Conservation (phyloP, 1,139 yeast species). For the Candida mesenterica region DNA sequence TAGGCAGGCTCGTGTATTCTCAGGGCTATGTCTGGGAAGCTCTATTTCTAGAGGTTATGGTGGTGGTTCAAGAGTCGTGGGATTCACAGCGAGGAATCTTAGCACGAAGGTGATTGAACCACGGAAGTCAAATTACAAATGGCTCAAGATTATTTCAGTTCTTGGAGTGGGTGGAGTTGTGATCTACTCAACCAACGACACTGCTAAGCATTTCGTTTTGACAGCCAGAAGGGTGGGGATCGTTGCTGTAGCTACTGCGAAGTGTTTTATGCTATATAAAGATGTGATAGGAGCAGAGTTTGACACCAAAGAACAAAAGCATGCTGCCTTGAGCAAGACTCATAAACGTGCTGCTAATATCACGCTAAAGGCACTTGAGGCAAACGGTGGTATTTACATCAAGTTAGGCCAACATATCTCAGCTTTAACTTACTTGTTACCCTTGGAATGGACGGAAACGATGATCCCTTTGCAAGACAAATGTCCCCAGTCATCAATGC, state of each 20-base stretch:
- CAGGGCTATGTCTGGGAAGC: background rate
- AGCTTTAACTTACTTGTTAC: constrained; percentile 87
- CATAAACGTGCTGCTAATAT: constrained; percentile 78
- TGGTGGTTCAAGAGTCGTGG: too few relatives aligned
- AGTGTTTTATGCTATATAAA: constrained; percentile 66
- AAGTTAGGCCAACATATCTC: constrained; percentile 93
- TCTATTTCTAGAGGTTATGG: too few relatives aligned
- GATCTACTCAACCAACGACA: constrained; percentile 36
- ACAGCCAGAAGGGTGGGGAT: constrained; percentile 59
- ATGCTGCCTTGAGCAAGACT: constrained; percentile 50
- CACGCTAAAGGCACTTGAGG: constrained; percentile 75
- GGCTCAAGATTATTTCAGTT: constrained; percentile 30
- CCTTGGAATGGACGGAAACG: constrained; percentile 91
- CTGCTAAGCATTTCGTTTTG: constrained; percentile 30
- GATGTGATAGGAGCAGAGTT: constrained; percentile 50
- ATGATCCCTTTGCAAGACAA: constrained; percentile 91
- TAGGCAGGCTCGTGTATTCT: background rate
- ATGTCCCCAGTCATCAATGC: constrained; percentile 79
- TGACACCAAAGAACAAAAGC: constrained; percentile 47
- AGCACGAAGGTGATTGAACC: too few relatives aligned
- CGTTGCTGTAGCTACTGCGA: constrained; percentile 59
- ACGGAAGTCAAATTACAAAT: constrained; percentile 7
- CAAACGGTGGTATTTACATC: constrained; percentile 89
- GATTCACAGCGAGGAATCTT: too few relatives aligned
- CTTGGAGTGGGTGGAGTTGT: constrained; percentile 30